A percentile compares a stretch with the other conserved stretches of the same genome.
These are phyloP conservation scores for Xylaria sp. DNA, from an alignment of 2,329 filamentous ascomycete genomes.

Conservation along the genomic window DNA sequence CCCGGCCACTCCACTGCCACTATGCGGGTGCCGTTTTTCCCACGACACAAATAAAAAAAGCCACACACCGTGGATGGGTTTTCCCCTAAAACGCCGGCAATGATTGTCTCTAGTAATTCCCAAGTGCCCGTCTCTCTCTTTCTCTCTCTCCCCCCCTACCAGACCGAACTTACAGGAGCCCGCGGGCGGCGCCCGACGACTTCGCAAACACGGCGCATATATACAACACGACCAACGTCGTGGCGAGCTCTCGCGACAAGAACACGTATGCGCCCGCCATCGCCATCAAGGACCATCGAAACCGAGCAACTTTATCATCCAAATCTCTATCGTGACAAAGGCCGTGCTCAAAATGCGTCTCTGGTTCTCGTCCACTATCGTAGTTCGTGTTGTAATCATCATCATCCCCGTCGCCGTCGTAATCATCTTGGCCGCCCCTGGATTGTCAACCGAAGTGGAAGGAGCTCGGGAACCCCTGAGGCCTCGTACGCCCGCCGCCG, in stretches of 20 bases:
- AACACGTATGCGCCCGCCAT: constrained; percentile 35
- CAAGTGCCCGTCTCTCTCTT: constrained; percentile 7
- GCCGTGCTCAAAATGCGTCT: constrained; percentile 13
- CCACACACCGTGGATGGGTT: constrained; percentile 19
- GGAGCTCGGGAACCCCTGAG: constrained; percentile 50
- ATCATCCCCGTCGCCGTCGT: constrained; percentile 39
- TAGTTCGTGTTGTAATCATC: constrained; percentile 32
- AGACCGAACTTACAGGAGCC: constrained; percentile 32
- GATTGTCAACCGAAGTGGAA: constrained; percentile 61
- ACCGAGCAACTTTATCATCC: constrained; percentile 31
- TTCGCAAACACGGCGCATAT: constrained; percentile 34
- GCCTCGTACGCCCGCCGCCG: constrained; percentile 48
- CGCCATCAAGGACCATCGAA: constrained; percentile 35
- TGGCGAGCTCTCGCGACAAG: constrained; percentile 36
- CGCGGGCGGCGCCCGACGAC: constrained; percentile 31
- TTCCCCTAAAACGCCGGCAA: constrained; percentile 32
- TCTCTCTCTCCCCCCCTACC: too few relatives aligned
- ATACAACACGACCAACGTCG: constrained; percentile 37
- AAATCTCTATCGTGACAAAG: constrained; percentile 20
- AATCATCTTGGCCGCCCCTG: constrained; percentile 37
- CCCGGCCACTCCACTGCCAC: constrained; percentile 14
- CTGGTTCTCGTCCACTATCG: constrained; percentile 16
- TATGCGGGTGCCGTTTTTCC: constrained; percentile 11
- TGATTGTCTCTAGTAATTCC: constrained; percentile 36
- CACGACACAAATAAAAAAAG: too few relatives aligned